Conservation (phyloP, 2,329 filamentous ascomycete genomes). For the Pseudopyricularia cyperi region DNA sequence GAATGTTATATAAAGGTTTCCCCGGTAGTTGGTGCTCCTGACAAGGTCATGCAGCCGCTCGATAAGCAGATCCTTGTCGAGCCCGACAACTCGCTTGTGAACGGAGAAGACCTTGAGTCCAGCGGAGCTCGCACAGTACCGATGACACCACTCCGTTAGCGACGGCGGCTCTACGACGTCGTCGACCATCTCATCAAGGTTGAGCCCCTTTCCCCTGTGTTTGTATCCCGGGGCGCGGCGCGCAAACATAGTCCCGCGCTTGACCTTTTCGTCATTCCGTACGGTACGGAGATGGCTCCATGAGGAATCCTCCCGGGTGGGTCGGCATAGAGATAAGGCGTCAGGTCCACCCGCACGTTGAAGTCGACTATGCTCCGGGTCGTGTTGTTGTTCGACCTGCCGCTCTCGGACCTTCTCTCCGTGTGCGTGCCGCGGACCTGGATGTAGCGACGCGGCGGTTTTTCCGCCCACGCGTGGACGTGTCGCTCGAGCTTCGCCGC, state of each 20-base stretch:
- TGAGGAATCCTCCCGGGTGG: slow-evolving; percentile 18
- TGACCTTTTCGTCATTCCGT: slow-evolving; percentile 44
- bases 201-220: slow-evolving; percentile 8
- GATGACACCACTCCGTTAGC: slow-evolving; percentile 52
- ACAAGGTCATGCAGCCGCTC: slow-evolving; percentile 42
- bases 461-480: slow-evolving; percentile 20
- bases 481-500: slow-evolving; percentile 1
- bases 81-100: slow-evolving; percentile 39
- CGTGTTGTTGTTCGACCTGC: slow-evolving; percentile 25
- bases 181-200: slow-evolving; percentile 18
- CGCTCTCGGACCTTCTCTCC: slow-evolving; percentile 27
- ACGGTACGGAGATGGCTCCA: slow-evolving; percentile 36
- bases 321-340: slow-evolving; percentile 39
- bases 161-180: slow-evolving; percentile 24
- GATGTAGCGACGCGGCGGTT: slow-evolving; percentile 40
- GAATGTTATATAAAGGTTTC: slow-evolving; percentile 44
- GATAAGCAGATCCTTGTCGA: slow-evolving; percentile 42
- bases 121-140: slow-evolving; percentile 46
- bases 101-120: slow-evolving; percentile 44
- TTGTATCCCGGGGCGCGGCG: slow-evolving; percentile 31
- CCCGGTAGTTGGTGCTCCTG: slow-evolving; percentile 53
- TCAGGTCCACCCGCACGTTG: slow-evolving; percentile 44
- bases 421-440: slow-evolving; percentile 39
- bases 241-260: slow-evolving; percentile 50
- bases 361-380: slow-evolving; percentile 41